Evolutionary conservation across 2,329 filamentous ascomycete species (phyloP).

Genomic region (Nigrospora oryzae): DNA sequence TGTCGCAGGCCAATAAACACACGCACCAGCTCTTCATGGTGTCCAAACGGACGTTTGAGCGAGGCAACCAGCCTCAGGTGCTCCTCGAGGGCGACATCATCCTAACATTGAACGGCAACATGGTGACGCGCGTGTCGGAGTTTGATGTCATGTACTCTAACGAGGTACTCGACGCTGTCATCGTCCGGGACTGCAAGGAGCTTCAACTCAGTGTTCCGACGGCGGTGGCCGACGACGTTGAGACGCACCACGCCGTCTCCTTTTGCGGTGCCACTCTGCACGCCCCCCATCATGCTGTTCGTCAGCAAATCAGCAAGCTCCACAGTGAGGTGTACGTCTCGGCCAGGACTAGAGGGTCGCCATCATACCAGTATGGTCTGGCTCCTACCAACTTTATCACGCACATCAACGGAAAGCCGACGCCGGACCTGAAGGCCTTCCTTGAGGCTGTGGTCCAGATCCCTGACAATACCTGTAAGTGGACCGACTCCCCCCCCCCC

Average conservation of each 20-base stretch:
- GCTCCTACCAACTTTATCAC: constrained; percentile 97
- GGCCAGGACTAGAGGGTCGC: constrained; percentile 73
- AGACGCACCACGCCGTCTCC: constrained; percentile 84
- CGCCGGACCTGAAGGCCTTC: constrained; percentile 74
- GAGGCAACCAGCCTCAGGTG: constrained; percentile 38
- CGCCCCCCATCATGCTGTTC: constrained; percentile 87
- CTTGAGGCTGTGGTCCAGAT: constrained; percentile 77
- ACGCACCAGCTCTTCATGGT: constrained; percentile 98
- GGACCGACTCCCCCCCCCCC: background rate
- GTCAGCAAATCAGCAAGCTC: constrained; percentile 93
- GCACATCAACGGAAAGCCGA: constrained; percentile 83
- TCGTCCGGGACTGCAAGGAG: constrained; percentile 79
- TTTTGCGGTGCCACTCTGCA: constrained; percentile 95
- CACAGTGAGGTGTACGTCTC: constrained; percentile 96
- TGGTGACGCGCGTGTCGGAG: constrained; percentile 88
- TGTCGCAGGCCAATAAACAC: constrained; percentile 79
- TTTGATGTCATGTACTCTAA: constrained; percentile 95
- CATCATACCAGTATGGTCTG: constrained; percentile 82
- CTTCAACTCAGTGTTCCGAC: constrained; percentile 72
- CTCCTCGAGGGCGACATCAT: constrained; percentile 89
- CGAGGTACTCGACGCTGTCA: constrained; percentile 71
- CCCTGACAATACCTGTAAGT: constrained; percentile 82
- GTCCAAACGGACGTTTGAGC: constrained; percentile 72
- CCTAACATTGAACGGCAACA: constrained; percentile 79
- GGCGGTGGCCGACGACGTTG: constrained; percentile 79